Percentiles rank a stretch among this genome's conserved stretches.
phyloP scores from a whole-genome alignment of 2,329 filamentous ascomycete genomes.

The Aspergillus viridinutans region DNA sequence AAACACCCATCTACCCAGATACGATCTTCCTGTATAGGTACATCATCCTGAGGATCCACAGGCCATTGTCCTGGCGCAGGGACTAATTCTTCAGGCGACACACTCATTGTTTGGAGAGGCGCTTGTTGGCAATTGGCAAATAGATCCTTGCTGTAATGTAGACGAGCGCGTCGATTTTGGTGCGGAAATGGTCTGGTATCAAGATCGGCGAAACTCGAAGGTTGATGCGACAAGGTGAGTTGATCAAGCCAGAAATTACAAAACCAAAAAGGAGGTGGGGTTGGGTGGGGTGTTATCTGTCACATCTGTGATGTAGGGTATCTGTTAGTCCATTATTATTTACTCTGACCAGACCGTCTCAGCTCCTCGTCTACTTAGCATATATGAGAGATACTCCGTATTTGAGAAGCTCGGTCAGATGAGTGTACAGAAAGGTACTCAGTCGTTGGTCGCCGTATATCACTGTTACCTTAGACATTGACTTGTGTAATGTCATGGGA shows the following conservation, averaged over 20 bases:
- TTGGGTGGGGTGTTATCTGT: neutral
- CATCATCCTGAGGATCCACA: constrained; percentile 60
- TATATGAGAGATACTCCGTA: too few species aligned
- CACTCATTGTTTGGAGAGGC: constrained; percentile 9
- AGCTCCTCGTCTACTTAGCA: too few species aligned
- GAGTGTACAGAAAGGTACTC: too few species aligned
- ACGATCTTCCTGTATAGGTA: constrained; percentile 60
- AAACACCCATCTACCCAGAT: constrained; percentile 99
- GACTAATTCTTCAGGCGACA: constrained; percentile 33
- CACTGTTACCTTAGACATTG: too few species aligned
- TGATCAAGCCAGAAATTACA: neutral
- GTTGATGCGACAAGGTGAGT: neutral
- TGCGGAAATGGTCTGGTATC: neutral
- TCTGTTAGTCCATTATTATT: too few species aligned
- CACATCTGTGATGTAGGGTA: too few species aligned
- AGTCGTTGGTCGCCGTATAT: too few species aligned
- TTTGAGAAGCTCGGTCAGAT: too few species aligned
- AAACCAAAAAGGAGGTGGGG: neutral
- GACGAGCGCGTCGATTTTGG: neutral
- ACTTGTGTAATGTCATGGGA: too few species aligned
- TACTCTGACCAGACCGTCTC: too few species aligned
- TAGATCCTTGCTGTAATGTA: neutral
- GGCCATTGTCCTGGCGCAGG: constrained; percentile 58
- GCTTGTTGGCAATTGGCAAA: neutral
- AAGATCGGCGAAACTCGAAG: neutral